A percentile compares a stretch with the other conserved stretches of the same genome.
Evolutionary conservation across 169 alveolate species (phyloP).

Genomic region (Eimeria brunetti): DNA sequence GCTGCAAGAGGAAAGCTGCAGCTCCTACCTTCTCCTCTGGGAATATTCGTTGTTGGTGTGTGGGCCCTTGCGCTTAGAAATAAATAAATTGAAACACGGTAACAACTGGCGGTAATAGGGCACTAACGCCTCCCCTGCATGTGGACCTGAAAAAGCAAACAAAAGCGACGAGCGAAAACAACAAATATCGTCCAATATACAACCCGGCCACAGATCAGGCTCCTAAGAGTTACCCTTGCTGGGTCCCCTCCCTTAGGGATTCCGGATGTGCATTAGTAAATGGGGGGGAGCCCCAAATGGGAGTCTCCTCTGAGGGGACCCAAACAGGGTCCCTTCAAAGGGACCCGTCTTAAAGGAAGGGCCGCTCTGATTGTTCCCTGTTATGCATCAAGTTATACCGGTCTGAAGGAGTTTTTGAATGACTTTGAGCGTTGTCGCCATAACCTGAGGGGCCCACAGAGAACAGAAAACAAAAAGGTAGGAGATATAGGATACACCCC

Average conservation of each 20-base stretch:
- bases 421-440: constrained; percentile 77
- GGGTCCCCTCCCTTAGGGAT: background rate
- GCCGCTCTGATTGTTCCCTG: background rate
- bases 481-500: no score
- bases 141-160: constrained; percentile 83
- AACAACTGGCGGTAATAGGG: constrained; percentile 97
- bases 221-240: background rate
- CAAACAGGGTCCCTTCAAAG: no score
- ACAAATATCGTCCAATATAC: background rate
- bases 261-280: no score
- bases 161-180: background rate
- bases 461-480: background rate
- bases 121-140: constrained; percentile 96
- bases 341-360: no score
- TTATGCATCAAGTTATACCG: background rate
- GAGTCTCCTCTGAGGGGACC: background rate
- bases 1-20: constrained; percentile 17
- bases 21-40: constrained; percentile 88
- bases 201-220: no score
- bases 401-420: constrained; percentile 73
- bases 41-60: constrained; percentile 94
- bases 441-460: constrained; percentile 40
- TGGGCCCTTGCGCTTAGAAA: constrained; percentile 88
- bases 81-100: constrained; percentile 93
- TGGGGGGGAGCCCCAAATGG: no score